Evolutionary conservation across 2,329 filamentous ascomycete species (phyloP), one percentile per base, ranked within the genome.

Genomic region (Ceratocystis lukuohia): DNA sequence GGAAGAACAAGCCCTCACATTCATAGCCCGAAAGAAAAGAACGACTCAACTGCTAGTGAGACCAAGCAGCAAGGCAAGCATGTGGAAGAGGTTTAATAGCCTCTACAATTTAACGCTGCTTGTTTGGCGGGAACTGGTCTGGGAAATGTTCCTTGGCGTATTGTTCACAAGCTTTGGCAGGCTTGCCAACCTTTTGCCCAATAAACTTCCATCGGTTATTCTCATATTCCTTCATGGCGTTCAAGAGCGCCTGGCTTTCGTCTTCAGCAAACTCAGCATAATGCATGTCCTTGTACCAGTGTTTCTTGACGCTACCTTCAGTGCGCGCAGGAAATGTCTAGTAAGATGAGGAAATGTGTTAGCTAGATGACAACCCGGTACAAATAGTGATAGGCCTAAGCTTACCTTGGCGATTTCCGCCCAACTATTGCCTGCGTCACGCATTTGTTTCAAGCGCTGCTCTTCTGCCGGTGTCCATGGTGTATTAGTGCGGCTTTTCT

Each of bases 261-360:
- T 97, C 91, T 79, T 96, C 93, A 62, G 90, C 92, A 75, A 99
- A 97, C 74, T 97, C 94, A 70, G 94, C 94, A 75, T 97, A 97
- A 75, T 99, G 94, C 94, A 99, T 99, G 72, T 99, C 94, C 89
- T 97, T 97, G 77, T 99, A 97, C 93, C 94, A 99, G 76, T 99
- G 94, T 78, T 97, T 99, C 82, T 97, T 99, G 25, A 99, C 94
- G 73, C 92, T 96, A 6, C 94, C 94, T 77, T 99, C 94, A 53
- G 94, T 99, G 72, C 94, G 84, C 28, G 85, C 87, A 10, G 94
- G 93, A 74, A 99, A 99, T 1, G 89, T 92, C 89, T 95, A 70
- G 59, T 7, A 64, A 61, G 17, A 1, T 30, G 46, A 28, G 59
- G 64, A 50, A 57, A 25, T 22, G 46, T 17, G n/a, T 59, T 48